Evolutionary conservation across 1,284 basidiomycete species (phyloP).

Genomic region (Tremellales sp.): DNA sequence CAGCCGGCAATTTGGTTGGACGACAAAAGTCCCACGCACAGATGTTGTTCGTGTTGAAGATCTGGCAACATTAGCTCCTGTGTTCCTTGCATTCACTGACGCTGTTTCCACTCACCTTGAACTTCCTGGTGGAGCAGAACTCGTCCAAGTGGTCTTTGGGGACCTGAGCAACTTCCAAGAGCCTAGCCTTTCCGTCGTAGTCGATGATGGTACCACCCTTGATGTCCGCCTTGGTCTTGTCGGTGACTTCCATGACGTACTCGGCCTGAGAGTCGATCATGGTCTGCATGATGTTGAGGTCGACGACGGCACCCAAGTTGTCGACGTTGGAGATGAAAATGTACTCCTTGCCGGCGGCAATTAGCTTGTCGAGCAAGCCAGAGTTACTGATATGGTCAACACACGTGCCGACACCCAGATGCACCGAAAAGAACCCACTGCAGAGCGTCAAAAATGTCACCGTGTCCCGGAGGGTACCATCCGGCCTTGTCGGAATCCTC

Average conservation of each 20-base stretch:
- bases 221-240: constrained; percentile 99
- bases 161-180: constrained; percentile 98
- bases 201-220: constrained; percentile 99
- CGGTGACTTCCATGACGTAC: constrained; percentile 98
- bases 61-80: constrained; percentile 4
- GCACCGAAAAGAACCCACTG: constrained; percentile 23
- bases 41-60: constrained; percentile 73
- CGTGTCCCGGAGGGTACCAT: constrained; percentile 99
- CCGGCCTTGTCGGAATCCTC: constrained; percentile 89
- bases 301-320: constrained; percentile 95
- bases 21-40: constrained; percentile 11
- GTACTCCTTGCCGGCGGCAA: constrained; percentile 96
- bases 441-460: constrained; percentile 60
- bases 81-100: background rate
- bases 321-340: constrained; percentile 99
- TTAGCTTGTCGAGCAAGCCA: constrained; percentile 90
- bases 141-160: constrained; percentile 97
- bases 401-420: background rate
- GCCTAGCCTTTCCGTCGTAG: constrained; percentile 87
- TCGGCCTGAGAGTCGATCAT: constrained; percentile 84
- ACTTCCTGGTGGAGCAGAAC: constrained; percentile 82
- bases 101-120: constrained; percentile 56
- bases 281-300: constrained; percentile 61
- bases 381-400: constrained; percentile 68
- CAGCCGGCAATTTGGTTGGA: background rate